Conservation (phyloP, 2,329 filamentous ascomycete species). For the Penicillium sp. region DNA sequence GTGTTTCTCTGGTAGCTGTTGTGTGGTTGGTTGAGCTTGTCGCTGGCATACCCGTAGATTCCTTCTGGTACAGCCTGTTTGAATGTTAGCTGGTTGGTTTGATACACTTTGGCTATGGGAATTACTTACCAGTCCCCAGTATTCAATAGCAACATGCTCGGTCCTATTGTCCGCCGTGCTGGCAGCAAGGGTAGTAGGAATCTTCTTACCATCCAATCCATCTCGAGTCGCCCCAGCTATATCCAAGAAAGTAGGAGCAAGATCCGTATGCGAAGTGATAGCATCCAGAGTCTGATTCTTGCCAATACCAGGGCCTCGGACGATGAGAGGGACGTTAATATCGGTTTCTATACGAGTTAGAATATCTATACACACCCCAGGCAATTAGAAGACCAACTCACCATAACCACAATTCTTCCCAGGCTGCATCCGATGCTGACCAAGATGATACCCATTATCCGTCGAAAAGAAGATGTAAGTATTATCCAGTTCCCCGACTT, state of each 20-base stretch:
- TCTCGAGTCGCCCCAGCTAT: conserved; percentile 37
- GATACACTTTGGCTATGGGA: conserved; percentile 1
- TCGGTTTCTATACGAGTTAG: conserved; percentile 38
- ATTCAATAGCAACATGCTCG: conserved; percentile 59
- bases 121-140: conserved; percentile 48
- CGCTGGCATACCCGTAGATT: conserved; percentile 28
- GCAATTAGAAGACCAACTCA: conserved; percentile 23
- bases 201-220: conserved; percentile 57
- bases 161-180: conserved; percentile 31
- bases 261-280: conserved; percentile 61
- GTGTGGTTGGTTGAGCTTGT: conserved; percentile 14
- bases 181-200: conserved; percentile 40
- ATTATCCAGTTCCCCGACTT: no score
- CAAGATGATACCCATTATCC: no score
- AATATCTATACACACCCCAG: background rate
- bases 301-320: conserved; percentile 57
- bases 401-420: conserved; percentile 35
- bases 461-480: no score
- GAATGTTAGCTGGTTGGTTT: background rate
- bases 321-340: conserved; percentile 57
- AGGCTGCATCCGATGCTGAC: no score
- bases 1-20: conserved; percentile 50
- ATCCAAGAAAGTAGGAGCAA: conserved; percentile 60
- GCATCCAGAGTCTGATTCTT: conserved; percentile 42
- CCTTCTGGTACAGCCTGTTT: conserved; percentile 28